Base-by-base conservation (phyloP, 2,329 filamentous ascomycete species). In the Atkinsonella hypoxylon region DNA sequence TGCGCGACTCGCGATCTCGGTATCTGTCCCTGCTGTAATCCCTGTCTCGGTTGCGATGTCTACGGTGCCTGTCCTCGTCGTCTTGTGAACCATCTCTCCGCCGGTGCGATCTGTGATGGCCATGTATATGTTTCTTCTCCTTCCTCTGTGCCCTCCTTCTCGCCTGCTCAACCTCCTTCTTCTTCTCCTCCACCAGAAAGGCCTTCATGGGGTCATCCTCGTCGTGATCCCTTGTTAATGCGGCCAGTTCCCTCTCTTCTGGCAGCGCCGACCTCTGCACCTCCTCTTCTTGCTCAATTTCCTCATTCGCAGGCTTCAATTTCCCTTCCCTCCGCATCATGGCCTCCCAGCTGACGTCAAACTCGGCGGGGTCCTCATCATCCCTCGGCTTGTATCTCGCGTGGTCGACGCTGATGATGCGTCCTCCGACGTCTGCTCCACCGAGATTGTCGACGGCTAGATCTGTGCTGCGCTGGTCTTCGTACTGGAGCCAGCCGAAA, bases 181-280 rank as follows among this genome's bases (percentile, higher is more conserved):
- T 89, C 76, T 97, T 96, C 68, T 95, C 86, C 56, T 91, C 80
- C 48, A 96, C 82, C 56, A 97, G 64, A 60, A 87, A 96, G 38
- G 81, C 82, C 68, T 95, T 96, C 93, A 98, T 98, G 0, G 93
- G 93, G 65, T 98, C 93, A 54, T 97, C 91, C 22, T 96, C 90
- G 57, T 97, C 93, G 56, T 94, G 85, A 15, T 91, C 83, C 49
- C 78, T 72, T 48, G 94, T 81, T 51, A 97, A 66, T 43, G 81
- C 76, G 47, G 81, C 80, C 47, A 97, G 69, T 64, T 97, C 90
- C 50, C 74, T 72, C 69, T 97, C 90, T 62, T 96, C 90, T 54
- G 81, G 85, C 11, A 95, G 67, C 71, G 87, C 67, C 1, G 84
- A 83, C 52, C 86, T 71, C 48, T 70, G 64, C 48, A 71, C 69